These are phyloP conservation scores for Fraxinus floribunda DNA, from an alignment of 305 asterid genomes.

Conservation along the genomic window DNA sequence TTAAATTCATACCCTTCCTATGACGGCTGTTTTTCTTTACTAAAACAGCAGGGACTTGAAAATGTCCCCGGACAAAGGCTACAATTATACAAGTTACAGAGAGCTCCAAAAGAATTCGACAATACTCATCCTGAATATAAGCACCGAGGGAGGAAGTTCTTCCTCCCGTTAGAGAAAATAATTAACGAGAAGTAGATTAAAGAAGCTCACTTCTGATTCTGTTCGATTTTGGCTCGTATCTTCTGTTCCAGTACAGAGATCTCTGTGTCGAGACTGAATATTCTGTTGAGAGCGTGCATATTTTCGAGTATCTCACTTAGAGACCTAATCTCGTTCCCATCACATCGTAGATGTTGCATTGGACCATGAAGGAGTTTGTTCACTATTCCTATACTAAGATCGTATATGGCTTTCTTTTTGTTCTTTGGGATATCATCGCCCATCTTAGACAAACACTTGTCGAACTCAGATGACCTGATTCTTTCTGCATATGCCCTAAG, in stretches of 20 bases:
- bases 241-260: slow-evolving; percentile 68
- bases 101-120: slow-evolving; percentile 18
- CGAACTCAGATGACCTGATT: slow-evolving; percentile 74
- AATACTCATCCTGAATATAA: not conserved
- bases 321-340: slow-evolving; percentile 49
- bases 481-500: slow-evolving; percentile 80
- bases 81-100: slow-evolving; percentile 26
- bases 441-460: slow-evolving; percentile 70
- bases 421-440: slow-evolving; percentile 55
- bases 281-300: slow-evolving; percentile 78
- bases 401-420: slow-evolving; percentile 65
- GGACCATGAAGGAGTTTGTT: slow-evolving; percentile 90
- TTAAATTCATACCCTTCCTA: not conserved
- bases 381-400: slow-evolving; percentile 63
- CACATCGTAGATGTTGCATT: slow-evolving; percentile 81
- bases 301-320: slow-evolving; percentile 66
- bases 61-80: not conserved
- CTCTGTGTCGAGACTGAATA: slow-evolving; percentile 68
- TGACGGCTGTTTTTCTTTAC: not conserved
- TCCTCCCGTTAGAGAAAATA: slow-evolving; percentile 19
- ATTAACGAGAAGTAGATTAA: no score
- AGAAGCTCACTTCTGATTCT: slow-evolving; percentile 40
- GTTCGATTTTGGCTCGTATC: slow-evolving; percentile 57
- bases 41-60: slow-evolving; percentile 13
- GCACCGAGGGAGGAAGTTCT: slow-evolving; percentile 21